Conservation (phyloP, 345 rosid species). For the Raphanus sativus region DNA sequence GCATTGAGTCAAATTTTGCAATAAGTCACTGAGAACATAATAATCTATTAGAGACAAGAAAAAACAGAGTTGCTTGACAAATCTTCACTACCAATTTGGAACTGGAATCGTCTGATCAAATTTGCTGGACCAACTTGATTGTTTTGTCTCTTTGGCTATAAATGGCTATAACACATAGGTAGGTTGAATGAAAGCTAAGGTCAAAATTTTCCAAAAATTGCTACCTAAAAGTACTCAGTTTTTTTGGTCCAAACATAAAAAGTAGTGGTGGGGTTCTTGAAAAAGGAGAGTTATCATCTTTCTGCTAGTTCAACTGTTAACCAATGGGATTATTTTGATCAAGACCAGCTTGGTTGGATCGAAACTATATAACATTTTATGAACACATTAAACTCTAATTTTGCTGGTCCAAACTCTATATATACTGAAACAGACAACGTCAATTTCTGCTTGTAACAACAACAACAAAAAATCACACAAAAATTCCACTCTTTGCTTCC, state of each 20-base stretch:
- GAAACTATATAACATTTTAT: neutral
- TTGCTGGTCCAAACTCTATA: neutral
- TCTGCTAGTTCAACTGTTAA: conserved; percentile 29
- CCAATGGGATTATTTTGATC: conserved; percentile 29
- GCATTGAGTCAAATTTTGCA: conserved; percentile 13
- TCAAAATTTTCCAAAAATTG: conserved; percentile 21
- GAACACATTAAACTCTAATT: neutral
- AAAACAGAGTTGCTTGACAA: conserved; percentile 1
- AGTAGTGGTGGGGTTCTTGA: conserved; percentile 17
- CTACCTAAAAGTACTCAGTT: neutral
- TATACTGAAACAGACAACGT: neutral
- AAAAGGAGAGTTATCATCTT: conserved; percentile 32
- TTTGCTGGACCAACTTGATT: conserved; percentile 28
- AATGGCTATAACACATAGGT: conserved; percentile 4
- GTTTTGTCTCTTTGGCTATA: conserved; percentile 15
- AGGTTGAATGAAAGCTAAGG: conserved; percentile 22
- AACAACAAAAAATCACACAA: conserved; percentile 15
- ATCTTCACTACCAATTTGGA: neutral
- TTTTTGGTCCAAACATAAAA: conserved; percentile 23
- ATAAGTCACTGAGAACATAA: conserved; percentile 14
- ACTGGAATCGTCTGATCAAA: conserved; percentile 21
- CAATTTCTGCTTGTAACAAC: neutral
- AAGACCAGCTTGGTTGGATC: conserved; percentile 21
- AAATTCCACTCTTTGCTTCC: conserved; percentile 36
- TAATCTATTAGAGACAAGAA: neutral